These are phyloP conservation scores for Posidonia oceanica DNA, from an alignment of 116 monocot species.

Conservation along the genomic window DNA sequence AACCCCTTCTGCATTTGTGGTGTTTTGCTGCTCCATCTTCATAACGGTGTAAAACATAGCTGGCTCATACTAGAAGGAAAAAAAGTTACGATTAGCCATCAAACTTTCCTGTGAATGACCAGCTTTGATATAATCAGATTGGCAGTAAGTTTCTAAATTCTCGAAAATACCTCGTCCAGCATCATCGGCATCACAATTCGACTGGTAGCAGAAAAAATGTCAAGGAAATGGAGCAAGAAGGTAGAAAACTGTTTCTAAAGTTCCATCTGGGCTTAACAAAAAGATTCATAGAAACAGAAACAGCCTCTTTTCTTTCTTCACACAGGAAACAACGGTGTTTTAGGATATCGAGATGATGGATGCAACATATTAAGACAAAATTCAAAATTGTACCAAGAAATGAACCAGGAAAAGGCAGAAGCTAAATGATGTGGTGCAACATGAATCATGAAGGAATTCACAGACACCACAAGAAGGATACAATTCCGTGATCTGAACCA, in stretches of 20 bases:
- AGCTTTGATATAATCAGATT: neutral
- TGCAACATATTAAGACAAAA: too few species aligned
- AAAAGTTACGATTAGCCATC: neutral
- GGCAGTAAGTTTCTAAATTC: neutral
- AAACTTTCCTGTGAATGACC: neutral
- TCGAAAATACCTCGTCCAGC: neutral
- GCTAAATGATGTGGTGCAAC: neutral
- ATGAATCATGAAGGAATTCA: neutral
- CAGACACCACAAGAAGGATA: neutral
- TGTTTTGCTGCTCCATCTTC: conserved; percentile 6
- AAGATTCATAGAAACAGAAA: neutral
- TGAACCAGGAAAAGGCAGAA: neutral
- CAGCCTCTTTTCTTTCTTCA: neutral
- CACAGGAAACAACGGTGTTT: too few species aligned
- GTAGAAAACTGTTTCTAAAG: neutral
- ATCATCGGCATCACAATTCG: conserved; percentile 4
- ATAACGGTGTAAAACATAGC: neutral
- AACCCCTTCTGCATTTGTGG: conserved; percentile 1
- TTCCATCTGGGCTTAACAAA: neutral
- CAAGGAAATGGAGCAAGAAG: neutral
- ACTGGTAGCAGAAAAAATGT: neutral
- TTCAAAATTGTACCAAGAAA: neutral
- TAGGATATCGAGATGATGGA: too few species aligned
- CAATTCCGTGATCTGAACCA: conserved; percentile 8
- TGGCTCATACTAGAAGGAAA: neutral